phyloP scores from a whole-genome alignment of 345 rosid species.

The Dimocarpus longan region DNA sequence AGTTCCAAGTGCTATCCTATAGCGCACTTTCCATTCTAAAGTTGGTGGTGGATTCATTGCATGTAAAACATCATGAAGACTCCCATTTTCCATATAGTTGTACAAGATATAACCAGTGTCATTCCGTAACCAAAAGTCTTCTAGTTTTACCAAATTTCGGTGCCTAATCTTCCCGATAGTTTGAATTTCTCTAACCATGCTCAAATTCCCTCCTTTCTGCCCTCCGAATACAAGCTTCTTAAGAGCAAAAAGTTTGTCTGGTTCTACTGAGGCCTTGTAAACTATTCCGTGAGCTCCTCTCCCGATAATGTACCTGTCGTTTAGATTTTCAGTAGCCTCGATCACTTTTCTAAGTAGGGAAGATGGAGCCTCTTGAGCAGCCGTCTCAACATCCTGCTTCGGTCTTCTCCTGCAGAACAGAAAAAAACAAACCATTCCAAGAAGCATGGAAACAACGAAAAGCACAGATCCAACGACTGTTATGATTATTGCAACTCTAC shows the following conservation, averaged over 20 bases:
- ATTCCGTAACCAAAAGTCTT: slow-evolving; percentile 75
- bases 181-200: slow-evolving; percentile 67
- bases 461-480: slow-evolving; percentile 49
- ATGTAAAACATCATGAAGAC: slow-evolving; percentile 67
- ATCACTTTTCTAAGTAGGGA: slow-evolving; percentile 55
- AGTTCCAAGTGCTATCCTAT: slow-evolving; percentile 59
- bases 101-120: slow-evolving; percentile 71
- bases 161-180: slow-evolving; percentile 69
- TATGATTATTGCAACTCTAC: slow-evolving; percentile 30
- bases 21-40: slow-evolving; percentile 65
- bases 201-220: slow-evolving; percentile 44
- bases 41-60: slow-evolving; percentile 24
- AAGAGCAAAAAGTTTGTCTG: slow-evolving; percentile 53
- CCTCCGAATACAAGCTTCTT: slow-evolving; percentile 58
- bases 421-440: slow-evolving; percentile 38
- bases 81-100: slow-evolving; percentile 71
- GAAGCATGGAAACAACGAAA: slow-evolving; percentile 29
- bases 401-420: slow-evolving; percentile 33
- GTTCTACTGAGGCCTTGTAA: slow-evolving; percentile 57
- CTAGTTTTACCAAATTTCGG: slow-evolving; percentile 68
- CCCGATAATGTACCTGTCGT: slow-evolving; percentile 62
- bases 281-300: slow-evolving; percentile 84
- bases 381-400: slow-evolving; percentile 41
- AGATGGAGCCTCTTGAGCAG: slow-evolving; percentile 49
- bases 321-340: slow-evolving; percentile 71